phyloP scores from a whole-genome alignment of 495 filamentous ascomycete genomes.

The Podospora pseudoanserina region DNA sequence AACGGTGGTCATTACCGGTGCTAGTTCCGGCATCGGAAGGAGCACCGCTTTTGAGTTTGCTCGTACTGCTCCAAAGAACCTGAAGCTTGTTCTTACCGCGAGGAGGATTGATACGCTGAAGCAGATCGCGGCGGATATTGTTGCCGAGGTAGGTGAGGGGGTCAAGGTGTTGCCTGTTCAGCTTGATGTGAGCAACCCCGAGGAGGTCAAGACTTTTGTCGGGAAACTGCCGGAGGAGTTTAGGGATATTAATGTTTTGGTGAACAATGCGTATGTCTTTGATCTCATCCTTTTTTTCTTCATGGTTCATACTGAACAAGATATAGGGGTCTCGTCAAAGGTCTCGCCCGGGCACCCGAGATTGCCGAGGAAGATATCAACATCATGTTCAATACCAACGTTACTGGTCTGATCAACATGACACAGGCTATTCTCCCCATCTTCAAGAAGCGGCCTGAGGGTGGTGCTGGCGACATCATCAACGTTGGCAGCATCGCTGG shows the following conservation, averaged over 20 bases:
- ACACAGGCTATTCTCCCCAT: constrained; percentile 86
- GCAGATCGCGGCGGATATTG: constrained; percentile 73
- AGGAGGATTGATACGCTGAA: constrained; percentile 74
- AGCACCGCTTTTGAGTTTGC: constrained; percentile 90
- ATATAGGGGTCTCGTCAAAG: constrained; percentile 6
- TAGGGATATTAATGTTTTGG: constrained; percentile 80
- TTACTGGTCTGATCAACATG: constrained; percentile 93
- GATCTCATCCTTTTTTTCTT: background rate
- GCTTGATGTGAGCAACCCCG: constrained; percentile 80
- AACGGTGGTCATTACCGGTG: constrained; percentile 88
- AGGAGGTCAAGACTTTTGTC: constrained; percentile 74
- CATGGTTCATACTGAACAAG: background rate
- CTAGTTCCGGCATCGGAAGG: constrained; percentile 87
- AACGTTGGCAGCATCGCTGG: constrained; percentile 96
- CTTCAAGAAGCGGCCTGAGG: constrained; percentile 74
- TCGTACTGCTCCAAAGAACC: constrained; percentile 67
- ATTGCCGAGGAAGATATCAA: constrained; percentile 81
- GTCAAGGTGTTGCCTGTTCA: constrained; percentile 78
- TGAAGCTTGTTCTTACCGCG: constrained; percentile 85
- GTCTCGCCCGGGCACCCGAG: constrained; percentile 54
- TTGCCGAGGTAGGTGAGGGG: constrained; percentile 71
- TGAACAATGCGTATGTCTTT: constrained; percentile 88
- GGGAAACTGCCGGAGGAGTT: constrained; percentile 73
- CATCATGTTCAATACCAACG: constrained; percentile 88
- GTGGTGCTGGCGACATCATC: constrained; percentile 88